Percentiles rank a stretch among this genome's conserved stretches.
Evolutionary conservation across 768 basidiomycete species (phyloP).

Genomic region (Lentinula boryana): DNA sequence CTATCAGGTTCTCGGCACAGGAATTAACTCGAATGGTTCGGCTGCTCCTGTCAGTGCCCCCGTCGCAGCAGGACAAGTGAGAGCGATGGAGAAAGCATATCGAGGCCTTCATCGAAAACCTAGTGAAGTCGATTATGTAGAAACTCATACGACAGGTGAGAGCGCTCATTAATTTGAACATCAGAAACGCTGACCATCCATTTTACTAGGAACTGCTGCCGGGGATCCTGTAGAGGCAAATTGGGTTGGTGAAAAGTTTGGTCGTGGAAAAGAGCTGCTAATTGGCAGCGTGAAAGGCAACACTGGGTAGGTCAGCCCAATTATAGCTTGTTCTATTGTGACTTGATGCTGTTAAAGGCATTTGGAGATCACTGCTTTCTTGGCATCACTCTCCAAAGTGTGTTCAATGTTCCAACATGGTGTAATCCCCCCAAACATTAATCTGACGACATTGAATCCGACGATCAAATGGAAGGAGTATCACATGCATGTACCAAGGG

Average conservation of each 20-base stretch:
- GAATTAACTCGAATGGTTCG: constrained; percentile 30
- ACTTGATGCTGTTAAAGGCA: constrained; percentile 19
- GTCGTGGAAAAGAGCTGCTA: constrained; percentile 16
- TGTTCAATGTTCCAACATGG: constrained; percentile 28
- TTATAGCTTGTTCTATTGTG: neutral
- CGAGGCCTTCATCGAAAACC: constrained; percentile 22
- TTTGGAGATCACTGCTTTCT: constrained; percentile 34
- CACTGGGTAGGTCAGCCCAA: constrained; percentile 28
- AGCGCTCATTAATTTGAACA: neutral
- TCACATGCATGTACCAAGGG: constrained; percentile 26
- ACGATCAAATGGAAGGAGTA: constrained; percentile 33
- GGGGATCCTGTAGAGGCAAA: constrained; percentile 49
- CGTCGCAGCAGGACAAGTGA: constrained; percentile 27
- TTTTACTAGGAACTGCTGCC: constrained; percentile 26
- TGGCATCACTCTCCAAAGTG: constrained; percentile 39
- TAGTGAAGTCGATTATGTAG: constrained; percentile 40
- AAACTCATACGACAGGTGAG: constrained; percentile 42
- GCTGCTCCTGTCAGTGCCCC: constrained; percentile 31
- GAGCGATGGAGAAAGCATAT: constrained; percentile 32
- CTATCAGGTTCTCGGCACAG: constrained; percentile 32
- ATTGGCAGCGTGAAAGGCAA: constrained; percentile 43
- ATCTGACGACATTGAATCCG: constrained; percentile 27
- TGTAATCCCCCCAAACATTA: constrained; percentile 34
- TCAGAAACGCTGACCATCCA: neutral
- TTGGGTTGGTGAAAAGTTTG: constrained; percentile 26